Base-by-base conservation (phyloP, 2,329 filamentous ascomycete species). In the Pseudogymnoascus sp. region DNA sequence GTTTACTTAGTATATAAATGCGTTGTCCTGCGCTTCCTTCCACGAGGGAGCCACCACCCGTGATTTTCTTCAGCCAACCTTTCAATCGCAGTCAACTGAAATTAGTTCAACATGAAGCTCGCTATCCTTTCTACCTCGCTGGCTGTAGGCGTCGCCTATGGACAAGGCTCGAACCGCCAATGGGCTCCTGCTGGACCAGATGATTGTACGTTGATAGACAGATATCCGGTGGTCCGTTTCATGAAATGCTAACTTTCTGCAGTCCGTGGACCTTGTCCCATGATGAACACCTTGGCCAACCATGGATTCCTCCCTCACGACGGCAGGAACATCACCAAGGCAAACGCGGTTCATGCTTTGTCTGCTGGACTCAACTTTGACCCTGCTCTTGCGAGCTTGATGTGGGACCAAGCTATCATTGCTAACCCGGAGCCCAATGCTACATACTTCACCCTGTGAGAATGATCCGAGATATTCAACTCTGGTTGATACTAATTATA, bases 401-500 rank as follows among this genome's bases (percentile, higher is more conserved):
- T 81, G 71, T 80, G 74, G 64, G 66, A 75, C 5, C 70, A 74
- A 60, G 80, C 77, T 41, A 63, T 78, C n/a, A 62, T 70, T 18
- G 70, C 71, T n/a, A 78, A 78, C 63, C 76, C 77, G 0, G 68
- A 73, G 37, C 74, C 76, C 0, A 79, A 79, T 68, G 72, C 77
- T 5, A 79, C 75, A 6, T 74, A 66, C 38, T 78, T 78, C 64
- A 73, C 72, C 6, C 69, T 77, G 65, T 70, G 62, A 62, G 65
- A 2, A 7, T 2, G 14, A 16, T 12, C 18, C 12, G 11, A 25
- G 28, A n/a, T 12, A 18, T 28, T 30, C 11, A 16, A 58, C 35
- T 22, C 0, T 50, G 6, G 11, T 22, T 4, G 12, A 60, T 62
- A 30, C 61, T 38, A 6, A 50, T 18, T 54, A 59, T 63, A 67